These are phyloP conservation scores for Escallonia rubra DNA, from an alignment of 129 eudicot genomes.

Conservation along the genomic window DNA sequence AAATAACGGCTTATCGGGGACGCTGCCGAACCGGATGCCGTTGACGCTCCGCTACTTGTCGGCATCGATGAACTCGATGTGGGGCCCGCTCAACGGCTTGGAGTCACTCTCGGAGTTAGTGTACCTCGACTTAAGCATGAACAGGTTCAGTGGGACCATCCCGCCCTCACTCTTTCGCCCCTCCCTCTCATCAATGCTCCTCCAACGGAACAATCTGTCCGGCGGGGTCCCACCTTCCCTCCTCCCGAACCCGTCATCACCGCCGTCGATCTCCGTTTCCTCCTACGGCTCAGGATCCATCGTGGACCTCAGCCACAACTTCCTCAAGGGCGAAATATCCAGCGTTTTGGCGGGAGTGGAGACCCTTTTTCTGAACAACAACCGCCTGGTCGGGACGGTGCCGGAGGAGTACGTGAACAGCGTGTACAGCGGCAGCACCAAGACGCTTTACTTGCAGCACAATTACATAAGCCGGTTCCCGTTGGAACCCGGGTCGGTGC, in stretches of 20 bases:
- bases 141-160: slow-evolving; percentile 72
- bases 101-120: slow-evolving; percentile 45
- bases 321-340: slow-evolving; percentile 42
- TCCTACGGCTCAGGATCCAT: slow-evolving; percentile 26
- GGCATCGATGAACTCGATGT: slow-evolving; percentile 46
- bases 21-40: slow-evolving; percentile 43
- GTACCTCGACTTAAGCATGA: slow-evolving; percentile 85
- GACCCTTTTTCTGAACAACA: slow-evolving; percentile 50
- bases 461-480: slow-evolving; percentile 52
- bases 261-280: slow-evolving; percentile 2
- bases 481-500: slow-evolving; percentile 14
- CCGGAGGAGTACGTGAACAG: slow-evolving; percentile 43
- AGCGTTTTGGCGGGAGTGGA: slow-evolving; percentile 31
- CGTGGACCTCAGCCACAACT: slow-evolving; percentile 69
- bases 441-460: slow-evolving; percentile 62
- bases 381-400: slow-evolving; percentile 44
- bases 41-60: slow-evolving; percentile 61
- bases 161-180: slow-evolving; percentile 43
- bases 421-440: slow-evolving; percentile 33
- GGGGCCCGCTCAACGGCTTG: slow-evolving; percentile 57
- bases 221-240: slow-evolving; percentile 27
- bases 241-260: background rate
- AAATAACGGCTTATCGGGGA: slow-evolving; percentile 35
- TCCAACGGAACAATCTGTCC: slow-evolving; percentile 75
- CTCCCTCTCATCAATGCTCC: slow-evolving; percentile 44